Percentiles rank a stretch among this genome's conserved stretches.
phyloP scores from a whole-genome alignment of 257 asterid genomes.

The Hygrophila difformis region DNA sequence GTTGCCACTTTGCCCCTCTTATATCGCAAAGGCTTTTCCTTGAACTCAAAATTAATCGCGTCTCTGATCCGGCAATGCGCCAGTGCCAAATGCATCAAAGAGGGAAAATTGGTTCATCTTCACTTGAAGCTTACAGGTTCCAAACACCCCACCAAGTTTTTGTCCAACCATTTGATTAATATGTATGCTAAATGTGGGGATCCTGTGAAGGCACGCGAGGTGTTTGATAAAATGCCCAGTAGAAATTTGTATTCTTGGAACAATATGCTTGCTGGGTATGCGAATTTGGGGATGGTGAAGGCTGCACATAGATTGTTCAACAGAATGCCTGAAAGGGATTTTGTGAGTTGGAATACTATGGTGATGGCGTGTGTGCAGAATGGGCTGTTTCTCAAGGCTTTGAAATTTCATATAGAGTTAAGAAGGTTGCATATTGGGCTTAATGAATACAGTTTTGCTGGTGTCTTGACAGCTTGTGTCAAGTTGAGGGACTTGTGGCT shows the following conservation, averaged over 20 bases:
- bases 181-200: conserved; percentile 68
- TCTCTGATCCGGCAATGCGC: conserved; percentile 48
- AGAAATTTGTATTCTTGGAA: conserved; percentile 84
- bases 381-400: conserved; percentile 44
- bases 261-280: conserved; percentile 69
- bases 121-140: conserved; percentile 50
- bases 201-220: conserved; percentile 52
- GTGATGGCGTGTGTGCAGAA: conserved; percentile 47
- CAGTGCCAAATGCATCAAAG: conserved; percentile 26
- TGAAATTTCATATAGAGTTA: conserved; percentile 38
- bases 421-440: conserved; percentile 45
- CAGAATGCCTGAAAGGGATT: conserved; percentile 62
- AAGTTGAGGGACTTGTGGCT: conserved; percentile 49
- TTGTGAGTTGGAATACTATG: conserved; percentile 76
- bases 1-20: conserved; percentile 37
- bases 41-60: conserved; percentile 36
- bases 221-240: conserved; percentile 55
- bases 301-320: conserved; percentile 58
- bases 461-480: conserved; percentile 48
- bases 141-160: conserved; percentile 39
- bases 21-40: conserved; percentile 43
- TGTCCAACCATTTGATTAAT: conserved; percentile 56
- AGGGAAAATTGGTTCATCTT: conserved; percentile 49
- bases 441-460: conserved; percentile 60
- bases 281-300: conserved; percentile 45